Evolutionary conservation across 176 grass and related monocot species (phyloP), one percentile per base, ranked within the genome.

Genomic region (Oryza longistaminata): DNA sequence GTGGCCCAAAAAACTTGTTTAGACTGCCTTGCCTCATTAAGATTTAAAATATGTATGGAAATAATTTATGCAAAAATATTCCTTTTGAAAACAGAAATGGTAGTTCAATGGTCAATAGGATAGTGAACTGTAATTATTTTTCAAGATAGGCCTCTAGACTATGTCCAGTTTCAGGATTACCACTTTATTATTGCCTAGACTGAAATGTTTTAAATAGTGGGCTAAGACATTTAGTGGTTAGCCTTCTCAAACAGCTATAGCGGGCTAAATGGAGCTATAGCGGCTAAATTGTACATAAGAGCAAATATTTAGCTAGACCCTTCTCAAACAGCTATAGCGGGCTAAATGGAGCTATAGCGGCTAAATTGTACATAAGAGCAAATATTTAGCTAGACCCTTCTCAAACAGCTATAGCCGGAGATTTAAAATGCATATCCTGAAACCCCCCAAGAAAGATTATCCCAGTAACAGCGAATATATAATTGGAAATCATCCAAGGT

Each of bases 11-110:
- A 80, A 44, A 53, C 15, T 70, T 75, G 24, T 64, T 52, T 68
- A 10, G 40, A 83, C 26, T 61, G 16, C 11, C 17, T 86, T 73
- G 34, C 44, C 79, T 74, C 76, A 16, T 37, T 85, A 75, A 29
- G 62, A n/a, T 64, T 9, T 6, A 52, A 21, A 87, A 11, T 83
- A 80, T 55, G 19, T 64, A n/a, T 64, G 7, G 34, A 69, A n/a
- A 43, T 68, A 68, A 74, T 60, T 11, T 25, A 74, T 31, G 35
- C 6, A 62, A 49, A 49, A 50, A 50, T 25, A 78, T 26, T 37
- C 60, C 21, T 71, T 76, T 19, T 52, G 27, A 62, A 82, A 86
- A 74, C 3, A 79, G 17, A 81, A 53, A 24, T 40, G 39, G 39
- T 40, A 40, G 39, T 40, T 6, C 39, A 40, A 40, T 40, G 7